A percentile compares a stretch with the other conserved stretches of the same genome.
phyloP scores from a whole-genome alignment of 202 grass and related monocot genomes.

The Schoenoplectus tabernaemontani region DNA sequence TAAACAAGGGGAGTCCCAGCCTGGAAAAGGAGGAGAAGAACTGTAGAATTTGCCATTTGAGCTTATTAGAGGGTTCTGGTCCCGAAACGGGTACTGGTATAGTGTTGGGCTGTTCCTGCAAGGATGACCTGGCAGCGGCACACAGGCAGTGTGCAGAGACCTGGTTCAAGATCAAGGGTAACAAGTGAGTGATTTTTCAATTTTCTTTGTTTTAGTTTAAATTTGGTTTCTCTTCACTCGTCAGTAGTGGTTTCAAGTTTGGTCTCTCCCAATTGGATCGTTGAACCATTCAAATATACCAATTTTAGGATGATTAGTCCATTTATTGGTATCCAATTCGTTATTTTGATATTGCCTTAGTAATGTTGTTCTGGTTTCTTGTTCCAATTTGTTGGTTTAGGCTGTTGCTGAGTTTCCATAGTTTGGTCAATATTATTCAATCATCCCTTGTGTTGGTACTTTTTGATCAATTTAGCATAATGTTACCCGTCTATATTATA shows the following conservation, averaged over 20 bases:
- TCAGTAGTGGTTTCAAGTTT: neutral
- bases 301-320: neutral
- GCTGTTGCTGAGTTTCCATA: neutral
- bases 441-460: neutral
- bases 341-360: too few species aligned
- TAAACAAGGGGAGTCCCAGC: constrained; percentile 37
- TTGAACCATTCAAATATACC: neutral
- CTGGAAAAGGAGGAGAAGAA: constrained; percentile 48
- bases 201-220: neutral
- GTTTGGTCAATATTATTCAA: neutral
- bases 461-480: neutral
- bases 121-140: constrained; percentile 57
- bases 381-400: neutral
- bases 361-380: neutral
- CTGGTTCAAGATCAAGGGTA: constrained; percentile 98
- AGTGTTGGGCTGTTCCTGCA: constrained; percentile 84
- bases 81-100: constrained; percentile 60
- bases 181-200: constrained; percentile 55
- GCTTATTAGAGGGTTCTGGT: constrained; percentile 40
- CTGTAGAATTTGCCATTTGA: constrained; percentile 91
- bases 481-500: neutral
- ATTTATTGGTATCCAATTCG: neutral
- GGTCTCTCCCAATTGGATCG: neutral
- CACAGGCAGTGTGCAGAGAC: constrained; percentile 93
- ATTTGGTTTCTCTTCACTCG: neutral